phyloP scores from a whole-genome alignment of 2,329 filamentous ascomycete genomes.

The Monosporascus sp. region DNA sequence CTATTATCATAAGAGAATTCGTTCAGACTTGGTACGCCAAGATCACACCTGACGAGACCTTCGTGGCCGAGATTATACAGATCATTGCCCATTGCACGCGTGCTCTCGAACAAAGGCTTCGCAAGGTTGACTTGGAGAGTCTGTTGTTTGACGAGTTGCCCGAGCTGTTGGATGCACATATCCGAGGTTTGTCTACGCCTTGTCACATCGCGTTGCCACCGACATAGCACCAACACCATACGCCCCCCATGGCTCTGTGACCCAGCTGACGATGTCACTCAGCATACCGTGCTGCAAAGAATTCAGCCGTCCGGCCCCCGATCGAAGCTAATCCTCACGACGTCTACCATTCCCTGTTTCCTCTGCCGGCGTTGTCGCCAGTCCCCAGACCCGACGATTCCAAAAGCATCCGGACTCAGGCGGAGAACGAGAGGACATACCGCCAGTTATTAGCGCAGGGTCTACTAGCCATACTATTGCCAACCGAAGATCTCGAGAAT shows the following conservation, averaged over 20 bases:
- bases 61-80: conserved; percentile 82
- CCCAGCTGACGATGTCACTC: conserved; percentile 11
- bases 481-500: conserved; percentile 89
- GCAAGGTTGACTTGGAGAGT: conserved; percentile 76
- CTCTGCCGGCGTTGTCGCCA: conserved; percentile 74
- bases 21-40: conserved; percentile 89
- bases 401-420: conserved; percentile 52
- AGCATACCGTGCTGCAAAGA: conserved; percentile 70
- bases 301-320: conserved; percentile 50
- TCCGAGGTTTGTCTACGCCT: conserved; percentile 56
- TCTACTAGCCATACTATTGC: conserved; percentile 75
- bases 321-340: conserved; percentile 57
- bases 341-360: conserved; percentile 79
- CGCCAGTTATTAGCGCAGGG: conserved; percentile 83
- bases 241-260: neutral
- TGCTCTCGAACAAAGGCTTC: conserved; percentile 77
- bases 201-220: conserved; percentile 2
- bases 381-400: conserved; percentile 56
- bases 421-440: conserved; percentile 74
- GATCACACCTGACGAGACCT: conserved; percentile 84
- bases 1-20: conserved; percentile 84
- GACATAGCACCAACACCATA: neutral
- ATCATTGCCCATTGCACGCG: conserved; percentile 89
- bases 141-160: conserved; percentile 85
- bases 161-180: conserved; percentile 71